Percentiles rank a stretch among this genome's conserved stretches.
Conservation (phyloP, 768 basidiomycete species). For the Boletus vermiculosoides region DNA sequence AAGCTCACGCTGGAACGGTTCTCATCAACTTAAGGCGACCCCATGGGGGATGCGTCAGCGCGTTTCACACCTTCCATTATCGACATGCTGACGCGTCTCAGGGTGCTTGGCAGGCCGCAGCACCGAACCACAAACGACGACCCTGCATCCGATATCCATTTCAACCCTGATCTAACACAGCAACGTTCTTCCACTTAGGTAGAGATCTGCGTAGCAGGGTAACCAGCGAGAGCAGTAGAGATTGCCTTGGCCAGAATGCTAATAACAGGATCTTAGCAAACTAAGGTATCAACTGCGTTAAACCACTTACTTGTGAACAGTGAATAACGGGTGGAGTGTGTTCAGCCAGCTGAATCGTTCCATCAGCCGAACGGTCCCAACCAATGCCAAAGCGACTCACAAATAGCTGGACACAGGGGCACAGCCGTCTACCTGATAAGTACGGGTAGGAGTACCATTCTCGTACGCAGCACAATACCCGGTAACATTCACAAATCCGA, state of each 20-base stretch:
- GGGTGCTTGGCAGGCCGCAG: too few species aligned
- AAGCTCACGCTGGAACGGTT: background rate
- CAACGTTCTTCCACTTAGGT: conserved; percentile 5
- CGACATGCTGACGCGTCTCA: conserved; percentile 1
- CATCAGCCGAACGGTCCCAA: background rate
- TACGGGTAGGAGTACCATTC: conserved; percentile 50
- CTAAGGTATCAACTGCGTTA: background rate
- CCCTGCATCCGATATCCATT: background rate
- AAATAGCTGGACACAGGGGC: conserved; percentile 66
- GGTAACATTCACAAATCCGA: conserved; percentile 58
- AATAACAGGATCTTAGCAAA: conserved; percentile 3
- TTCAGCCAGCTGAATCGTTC: conserved; percentile 52
- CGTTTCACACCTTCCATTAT: background rate
- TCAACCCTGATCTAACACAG: background rate
- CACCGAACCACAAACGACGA: background rate
- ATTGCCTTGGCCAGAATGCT: conserved; percentile 54
- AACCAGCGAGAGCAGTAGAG: conserved; percentile 43
- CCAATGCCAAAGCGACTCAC: conserved; percentile 37
- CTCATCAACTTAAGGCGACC: background rate
- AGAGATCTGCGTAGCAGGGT: conserved; percentile 12
- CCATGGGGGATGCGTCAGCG: conserved; percentile 6
- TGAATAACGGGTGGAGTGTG: conserved; percentile 58
- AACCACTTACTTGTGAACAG: conserved; percentile 54
- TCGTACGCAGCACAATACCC: conserved; percentile 60
- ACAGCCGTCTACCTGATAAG: conserved; percentile 56